A percentile compares a stretch with the other conserved stretches of the same genome.
Evolutionary conservation across 352 stramenopile species (phyloP).

Genomic region (Pythium grandisporangium): DNA sequence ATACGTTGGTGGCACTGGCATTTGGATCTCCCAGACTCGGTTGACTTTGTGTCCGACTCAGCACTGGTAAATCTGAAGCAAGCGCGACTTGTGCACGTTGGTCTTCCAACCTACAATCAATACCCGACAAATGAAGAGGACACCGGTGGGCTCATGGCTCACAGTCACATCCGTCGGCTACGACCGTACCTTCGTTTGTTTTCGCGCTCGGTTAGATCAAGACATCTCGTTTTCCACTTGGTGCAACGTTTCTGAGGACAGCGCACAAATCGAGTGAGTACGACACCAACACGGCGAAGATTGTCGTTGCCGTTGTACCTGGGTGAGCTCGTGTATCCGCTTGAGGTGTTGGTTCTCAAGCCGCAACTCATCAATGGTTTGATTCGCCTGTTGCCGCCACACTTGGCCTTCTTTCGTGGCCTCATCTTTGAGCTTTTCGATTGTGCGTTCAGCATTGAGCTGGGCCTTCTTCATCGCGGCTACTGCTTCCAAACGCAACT

Average conservation of each 20-base stretch:
- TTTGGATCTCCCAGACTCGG: too few relatives aligned
- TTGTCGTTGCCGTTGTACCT: conserved; percentile 23
- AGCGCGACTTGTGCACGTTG: conserved; percentile 18
- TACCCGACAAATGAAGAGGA: not conserved
- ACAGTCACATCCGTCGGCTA: not conserved
- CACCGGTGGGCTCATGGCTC: not conserved
- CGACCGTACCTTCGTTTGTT: conserved; percentile 13
- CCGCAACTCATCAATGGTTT: conserved; percentile 44
- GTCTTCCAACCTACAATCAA: conserved; percentile 13
- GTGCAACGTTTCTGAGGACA: conserved; percentile 60
- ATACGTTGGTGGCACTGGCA: too few relatives aligned
- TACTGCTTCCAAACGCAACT: conserved; percentile 50
- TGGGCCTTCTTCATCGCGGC: conserved; percentile 56
- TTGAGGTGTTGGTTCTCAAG: conserved; percentile 53
- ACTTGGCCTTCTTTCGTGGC: conserved; percentile 35
- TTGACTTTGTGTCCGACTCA: conserved; percentile 28
- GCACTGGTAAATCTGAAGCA: conserved; percentile 14
- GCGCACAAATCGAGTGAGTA: not conserved
- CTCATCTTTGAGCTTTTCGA: conserved; percentile 54
- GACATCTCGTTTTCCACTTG: conserved; percentile 61
- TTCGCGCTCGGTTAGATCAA: conserved; percentile 36
- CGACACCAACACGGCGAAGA: too few relatives aligned
- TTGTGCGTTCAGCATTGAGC: conserved; percentile 33
- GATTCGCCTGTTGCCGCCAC: conserved; percentile 40
- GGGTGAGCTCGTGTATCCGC: conserved; percentile 36